Evolutionary conservation across 345 rosid genomes (phyloP).

Genomic region (Psidium guajava): DNA sequence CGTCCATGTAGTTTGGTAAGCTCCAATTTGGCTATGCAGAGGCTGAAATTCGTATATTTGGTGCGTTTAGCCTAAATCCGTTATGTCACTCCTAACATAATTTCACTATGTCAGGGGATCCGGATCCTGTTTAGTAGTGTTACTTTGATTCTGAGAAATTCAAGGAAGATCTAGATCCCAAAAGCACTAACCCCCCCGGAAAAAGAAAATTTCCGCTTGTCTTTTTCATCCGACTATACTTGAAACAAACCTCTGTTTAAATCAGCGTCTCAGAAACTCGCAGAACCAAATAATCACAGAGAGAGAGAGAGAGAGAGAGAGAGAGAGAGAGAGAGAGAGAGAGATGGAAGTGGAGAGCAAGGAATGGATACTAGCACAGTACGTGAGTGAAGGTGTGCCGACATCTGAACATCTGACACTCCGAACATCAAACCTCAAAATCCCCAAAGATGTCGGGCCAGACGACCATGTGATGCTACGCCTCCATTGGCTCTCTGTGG

Average conservation of each 20-base stretch:
- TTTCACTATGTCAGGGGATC: too few relatives aligned
- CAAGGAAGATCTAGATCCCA: background rate
- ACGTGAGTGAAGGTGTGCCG: slow-evolving; percentile 23
- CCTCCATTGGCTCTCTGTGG: slow-evolving; percentile 22
- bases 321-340: too few relatives aligned
- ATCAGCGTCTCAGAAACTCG: background rate
- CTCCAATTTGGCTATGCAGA: background rate
- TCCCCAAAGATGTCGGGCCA: slow-evolving; percentile 9
- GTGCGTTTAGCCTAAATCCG: too few relatives aligned
- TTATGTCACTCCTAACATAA: too few relatives aligned
- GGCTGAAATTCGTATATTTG: background rate
- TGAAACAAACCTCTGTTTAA: background rate
- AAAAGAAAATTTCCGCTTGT: background rate
- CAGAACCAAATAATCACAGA: background rate
- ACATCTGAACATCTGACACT: slow-evolving; percentile 27
- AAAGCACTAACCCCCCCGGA: background rate
- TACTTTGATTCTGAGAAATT: background rate
- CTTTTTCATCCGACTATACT: background rate
- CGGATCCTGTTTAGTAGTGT: too few relatives aligned
- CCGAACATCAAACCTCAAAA: slow-evolving; percentile 6
- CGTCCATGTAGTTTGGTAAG: background rate
- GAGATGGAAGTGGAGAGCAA: slow-evolving; percentile 6
- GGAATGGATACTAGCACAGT: slow-evolving; percentile 25
- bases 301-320: background rate
- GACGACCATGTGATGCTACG: slow-evolving; percentile 12